Conservation (phyloP, 2,329 filamentous ascomycete species). For the Ascochyta viciae-villosae region DNA sequence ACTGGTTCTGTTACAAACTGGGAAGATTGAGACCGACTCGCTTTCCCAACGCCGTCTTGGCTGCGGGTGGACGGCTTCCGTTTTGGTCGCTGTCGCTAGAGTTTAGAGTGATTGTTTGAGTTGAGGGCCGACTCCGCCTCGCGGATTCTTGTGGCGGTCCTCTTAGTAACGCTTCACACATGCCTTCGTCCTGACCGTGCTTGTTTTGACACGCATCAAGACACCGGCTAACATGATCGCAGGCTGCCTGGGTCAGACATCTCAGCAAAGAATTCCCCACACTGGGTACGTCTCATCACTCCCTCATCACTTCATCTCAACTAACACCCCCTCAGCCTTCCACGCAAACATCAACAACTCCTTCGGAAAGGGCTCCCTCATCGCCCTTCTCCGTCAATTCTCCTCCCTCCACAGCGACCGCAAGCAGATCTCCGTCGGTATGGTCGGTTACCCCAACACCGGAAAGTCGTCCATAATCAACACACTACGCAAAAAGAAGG, state of each 20-base stretch:
- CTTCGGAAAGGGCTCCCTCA: slow-evolving; percentile 94
- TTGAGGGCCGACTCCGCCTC: slow-evolving; percentile 82
- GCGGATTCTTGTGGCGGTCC: slow-evolving; percentile 72
- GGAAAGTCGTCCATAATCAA: slow-evolving; percentile 99
- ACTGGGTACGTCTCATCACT: slow-evolving; percentile 54
- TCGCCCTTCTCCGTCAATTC: slow-evolving; percentile 91
- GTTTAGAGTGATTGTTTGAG: slow-evolving; percentile 88
- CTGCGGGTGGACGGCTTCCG: slow-evolving; percentile 76
- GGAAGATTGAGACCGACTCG: slow-evolving; percentile 88
- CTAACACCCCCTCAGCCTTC: slow-evolving; percentile 65
- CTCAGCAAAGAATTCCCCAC: slow-evolving; percentile 93
- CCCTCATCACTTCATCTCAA: background rate
- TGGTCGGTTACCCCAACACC: slow-evolving; percentile 90
- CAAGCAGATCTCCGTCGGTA: slow-evolving; percentile 92
- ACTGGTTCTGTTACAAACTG: slow-evolving; percentile 98
- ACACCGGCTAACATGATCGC: slow-evolving; percentile 35
- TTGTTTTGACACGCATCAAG: slow-evolving; percentile 25
- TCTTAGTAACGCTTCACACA: slow-evolving; percentile 99
- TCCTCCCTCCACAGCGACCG: slow-evolving; percentile 85
- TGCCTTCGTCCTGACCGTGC: slow-evolving; percentile 43
- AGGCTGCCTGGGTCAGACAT: slow-evolving; percentile 92
- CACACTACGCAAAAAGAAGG: slow-evolving; percentile 91
- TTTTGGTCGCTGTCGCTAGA: slow-evolving; percentile 87
- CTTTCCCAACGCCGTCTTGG: slow-evolving; percentile 68
- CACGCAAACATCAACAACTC: slow-evolving; percentile 94